Base-by-base conservation (phyloP, 73 alveolate species). In the Effrenium voratum region DNA sequence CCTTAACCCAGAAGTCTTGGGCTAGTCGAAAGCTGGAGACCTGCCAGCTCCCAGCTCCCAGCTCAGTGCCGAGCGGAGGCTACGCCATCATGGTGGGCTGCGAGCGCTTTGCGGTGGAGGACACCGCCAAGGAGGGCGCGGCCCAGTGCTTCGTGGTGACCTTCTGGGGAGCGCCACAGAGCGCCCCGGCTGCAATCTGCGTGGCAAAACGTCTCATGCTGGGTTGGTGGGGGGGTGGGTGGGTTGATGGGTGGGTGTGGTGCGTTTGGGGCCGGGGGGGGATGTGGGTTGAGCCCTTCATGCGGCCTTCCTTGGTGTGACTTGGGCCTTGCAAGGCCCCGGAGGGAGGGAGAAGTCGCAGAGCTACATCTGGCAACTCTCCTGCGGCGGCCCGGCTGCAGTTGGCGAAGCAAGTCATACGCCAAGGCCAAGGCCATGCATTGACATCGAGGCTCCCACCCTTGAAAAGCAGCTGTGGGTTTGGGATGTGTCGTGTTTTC, bases 51-150 rank as follows among this genome's bases (percentile, higher is more conserved):
- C n/a, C n/a, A n/a, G n/a, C n/a, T n/a, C n/a, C n/a, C n/a, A n/a
- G n/a, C n/a, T n/a, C n/a, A n/a, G n/a, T n/a, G n/a, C n/a, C n/a
- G n/a, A 46, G 19, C 82, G 32, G 26, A 87, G 95, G 95, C 47
- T 87, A 87, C 50, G 40, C 95, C 26, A 66, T 44, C 46, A 87
- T 87, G 95, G 50, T 87, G 84, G 95, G 95, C 50, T 87, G 95
- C 70, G 95, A 87, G 19, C 84, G 95, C 32, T 87, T 87, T 41
- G 36, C 5, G 30, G 60, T 87, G 38, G 95, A 60, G 57, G 85
- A 87, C 60, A 46, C 41, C 75, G 0, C 70, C 79, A 16, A n/a
- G 34, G 79, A 66, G 0, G 15, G 5, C 34, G 5, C 92, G 92
- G 50, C 0, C 0, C 36, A 73, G 83, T 44, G 41, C 66, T 87